Evolutionary conservation across 2,329 filamentous ascomycete species (phyloP), one percentile per base, ranked within the genome.

Genomic region (Botrytis sinoallii): DNA sequence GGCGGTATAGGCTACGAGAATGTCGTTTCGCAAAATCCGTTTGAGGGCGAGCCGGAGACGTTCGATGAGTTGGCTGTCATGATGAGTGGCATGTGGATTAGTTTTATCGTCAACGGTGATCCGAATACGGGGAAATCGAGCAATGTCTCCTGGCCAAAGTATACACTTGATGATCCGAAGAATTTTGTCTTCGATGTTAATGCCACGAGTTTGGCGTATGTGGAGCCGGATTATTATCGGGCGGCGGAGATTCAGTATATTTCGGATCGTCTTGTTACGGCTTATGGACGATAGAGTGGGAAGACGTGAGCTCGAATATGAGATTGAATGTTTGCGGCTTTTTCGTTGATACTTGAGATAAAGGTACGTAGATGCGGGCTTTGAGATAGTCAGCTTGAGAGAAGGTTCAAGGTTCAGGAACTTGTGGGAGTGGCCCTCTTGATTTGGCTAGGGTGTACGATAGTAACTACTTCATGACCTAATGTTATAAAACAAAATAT

Each of bases 161-260:
- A 88, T 77, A 81, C 80, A 0, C 75, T 81, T 4, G 76, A 78
- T 1, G 76, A 81, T 44, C 84, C 85, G 29, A 52, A 4, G 70
- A 83, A 87, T 77, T 77, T 87, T 22, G 83, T 87, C 1, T 85
- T 87, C 71, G 84, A 87, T 72, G 83, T 83, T 35, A 87, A 88
- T 77, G 79, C 76, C 7, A 85, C 84, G 20, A 73, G 76, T 20
- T 52, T 74, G 44, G 64, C 68, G 7, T 85, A 85, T 76, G 76
- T 83, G 71, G 85, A 85, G 75, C 75, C 80, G 59, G 86, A 88
- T 76, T 82, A 81, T 52, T 86, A 84, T 79, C 82, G 86, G 40
- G 79, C 72, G 22, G 74, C 61, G 5, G 74, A 61, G 16, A 75
- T 75, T n/a, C 29, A 71, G 12, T 75, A 64, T 35, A 74, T 75